Evolutionary conservation across 345 rosid genomes (phyloP).

Genomic region (Citrus trifoliata): DNA sequence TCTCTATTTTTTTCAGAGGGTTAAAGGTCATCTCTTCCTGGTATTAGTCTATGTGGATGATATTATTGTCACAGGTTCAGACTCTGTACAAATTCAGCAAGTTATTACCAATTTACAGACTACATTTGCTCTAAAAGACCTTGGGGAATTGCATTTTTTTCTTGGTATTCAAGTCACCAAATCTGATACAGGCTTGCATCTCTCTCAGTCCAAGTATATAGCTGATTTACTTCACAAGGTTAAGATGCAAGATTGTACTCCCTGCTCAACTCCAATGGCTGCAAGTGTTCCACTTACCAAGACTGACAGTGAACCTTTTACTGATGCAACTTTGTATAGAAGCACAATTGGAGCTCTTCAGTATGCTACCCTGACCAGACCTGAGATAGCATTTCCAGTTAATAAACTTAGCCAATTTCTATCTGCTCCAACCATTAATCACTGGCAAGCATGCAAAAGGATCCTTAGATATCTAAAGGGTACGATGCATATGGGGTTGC

Average conservation of each 20-base stretch:
- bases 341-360: background rate
- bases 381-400: background rate
- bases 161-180: background rate
- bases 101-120: too few species aligned
- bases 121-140: too few species aligned
- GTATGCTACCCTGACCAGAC: background rate
- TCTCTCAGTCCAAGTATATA: background rate
- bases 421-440: background rate
- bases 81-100: too few species aligned
- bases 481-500: too few species aligned
- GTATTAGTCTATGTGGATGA: too few species aligned
- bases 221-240: background rate
- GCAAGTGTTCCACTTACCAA: background rate
- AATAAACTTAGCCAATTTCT: background rate
- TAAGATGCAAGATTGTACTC: background rate
- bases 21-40: too few species aligned
- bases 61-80: too few species aligned
- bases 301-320: accelerated
- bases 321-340: background rate
- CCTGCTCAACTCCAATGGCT: background rate
- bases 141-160: background rate
- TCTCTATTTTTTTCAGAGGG: too few species aligned
- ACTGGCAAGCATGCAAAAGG: background rate
- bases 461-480: background rate
- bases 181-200: too few species aligned